These are phyloP conservation scores for Xylariales sp. DNA, from an alignment of 2,329 filamentous ascomycete genomes.

Conservation along the genomic window DNA sequence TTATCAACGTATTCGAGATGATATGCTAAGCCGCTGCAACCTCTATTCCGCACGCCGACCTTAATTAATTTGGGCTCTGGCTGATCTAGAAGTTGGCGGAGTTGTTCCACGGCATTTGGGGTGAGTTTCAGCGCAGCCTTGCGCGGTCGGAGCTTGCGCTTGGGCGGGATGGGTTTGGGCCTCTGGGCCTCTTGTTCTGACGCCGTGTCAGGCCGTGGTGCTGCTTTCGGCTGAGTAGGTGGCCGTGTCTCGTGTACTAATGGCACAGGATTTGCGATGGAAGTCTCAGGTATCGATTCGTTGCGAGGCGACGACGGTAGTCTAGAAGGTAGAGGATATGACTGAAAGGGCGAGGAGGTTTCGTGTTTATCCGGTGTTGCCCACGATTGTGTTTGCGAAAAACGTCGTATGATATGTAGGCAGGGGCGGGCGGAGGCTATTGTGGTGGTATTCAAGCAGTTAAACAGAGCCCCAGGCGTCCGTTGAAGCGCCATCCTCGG, in stretches of 20 bases:
- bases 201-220: conserved; percentile 53
- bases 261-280: conserved; percentile 62
- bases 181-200: conserved; percentile 76
- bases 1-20: conserved; percentile 96
- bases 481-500: conserved; percentile 51
- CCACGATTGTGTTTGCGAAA: conserved; percentile 52
- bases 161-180: conserved; percentile 68
- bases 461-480: conserved; percentile 45
- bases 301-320: conserved; percentile 56
- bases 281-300: conserved; percentile 59
- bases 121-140: conserved; percentile 94
- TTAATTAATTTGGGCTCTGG: conserved; percentile 93
- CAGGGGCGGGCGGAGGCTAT: conserved; percentile 55
- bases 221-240: conserved; percentile 45
- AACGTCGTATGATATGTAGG: conserved; percentile 56
- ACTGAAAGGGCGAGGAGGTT: conserved; percentile 58
- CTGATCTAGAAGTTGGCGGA: conserved; percentile 80
- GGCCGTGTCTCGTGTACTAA: conserved; percentile 65
- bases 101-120: conserved; percentile 80
- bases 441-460: conserved; percentile 51
- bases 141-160: conserved; percentile 78
- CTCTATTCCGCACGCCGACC: conserved; percentile 92
- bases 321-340: conserved; percentile 61
- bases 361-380: conserved; percentile 47
- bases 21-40: conserved; percentile 93